Base-by-base conservation (phyloP, 1,284 basidiomycete genomes). In the Hymenochaete sp. region DNA sequence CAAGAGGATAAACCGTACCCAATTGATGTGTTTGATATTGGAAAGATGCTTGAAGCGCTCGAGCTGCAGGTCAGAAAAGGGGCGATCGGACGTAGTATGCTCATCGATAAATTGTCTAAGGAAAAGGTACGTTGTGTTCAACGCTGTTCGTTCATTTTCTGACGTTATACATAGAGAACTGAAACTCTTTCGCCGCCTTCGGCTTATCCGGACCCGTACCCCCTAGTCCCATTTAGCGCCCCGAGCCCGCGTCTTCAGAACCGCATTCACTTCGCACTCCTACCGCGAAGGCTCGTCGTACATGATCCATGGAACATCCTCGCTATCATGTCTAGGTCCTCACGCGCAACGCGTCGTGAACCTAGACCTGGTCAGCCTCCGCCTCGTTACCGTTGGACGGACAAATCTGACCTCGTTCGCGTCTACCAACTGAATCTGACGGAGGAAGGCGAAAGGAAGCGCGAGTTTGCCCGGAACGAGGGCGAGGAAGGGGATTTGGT, bases 141-240 rank as follows among this genome's bases (percentile, higher is more conserved):
- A 9, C n/a, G 2, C 11, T 21, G 36, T 38, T 37, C 18, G 45
- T 19, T 11, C 14, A 32, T 5, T 21, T 22, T 5, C 16, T 8
- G 14, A 11, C 16, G n/a, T 7, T 42, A 2, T 39, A 32, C 4
- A 28, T 43, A 52, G 40, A 44, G 54, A 1, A 32, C 46, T 39
- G 52, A 54, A 5, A 54, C 53, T 3, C 53, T 58, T 8, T 63
- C 60, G 44, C 52, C 57, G 37, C 52, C 56, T 0, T 56, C 53
- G 13, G 55, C 58, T 22, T 67, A 67, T 39, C 61, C 67, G 3
- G 42, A 52, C 13, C 59, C 60, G 0, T 68, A 64, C 63, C 62
- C 67, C 1, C 41, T 61, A 10, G 49, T 55, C 3, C 66, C 67
- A 0, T 58, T 58, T 31, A 47, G 49, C 22, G 36, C 42, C 1